phyloP scores from a whole-genome alignment of 441 rosid genomes.

The Croton laevigatus region DNA sequence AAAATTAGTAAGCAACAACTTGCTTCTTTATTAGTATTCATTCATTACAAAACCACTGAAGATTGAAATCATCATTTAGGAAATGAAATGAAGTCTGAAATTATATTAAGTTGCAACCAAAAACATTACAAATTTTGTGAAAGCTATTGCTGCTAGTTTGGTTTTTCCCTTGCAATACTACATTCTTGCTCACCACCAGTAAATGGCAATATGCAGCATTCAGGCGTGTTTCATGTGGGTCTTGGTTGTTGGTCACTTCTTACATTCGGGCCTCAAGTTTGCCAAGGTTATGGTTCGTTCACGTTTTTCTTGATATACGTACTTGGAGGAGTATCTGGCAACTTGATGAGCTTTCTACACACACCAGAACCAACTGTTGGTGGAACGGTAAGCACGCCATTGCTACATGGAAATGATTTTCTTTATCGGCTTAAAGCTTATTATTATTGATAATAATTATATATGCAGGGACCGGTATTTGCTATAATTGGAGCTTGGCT shows the following conservation, averaged over 20 bases:
- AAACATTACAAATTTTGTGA: not conserved
- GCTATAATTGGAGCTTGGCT: constrained; percentile 88
- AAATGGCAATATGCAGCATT: constrained; percentile 53
- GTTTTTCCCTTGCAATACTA: not conserved
- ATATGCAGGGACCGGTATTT: constrained; percentile 69
- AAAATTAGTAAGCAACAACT: not conserved
- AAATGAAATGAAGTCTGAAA: constrained; percentile 1
- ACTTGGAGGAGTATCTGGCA: constrained; percentile 85
- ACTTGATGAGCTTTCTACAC: constrained; percentile 81
- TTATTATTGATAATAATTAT: not conserved
- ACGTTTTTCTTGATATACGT: constrained; percentile 69
- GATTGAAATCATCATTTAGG: not conserved
- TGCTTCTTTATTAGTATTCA: not conserved
- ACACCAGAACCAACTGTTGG: constrained; percentile 81
- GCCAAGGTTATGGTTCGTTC: constrained; percentile 66
- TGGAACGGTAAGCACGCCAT: constrained; percentile 57
- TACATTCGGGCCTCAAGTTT: constrained; percentile 73
- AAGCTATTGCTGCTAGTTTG: not conserved
- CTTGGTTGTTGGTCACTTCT: constrained; percentile 81
- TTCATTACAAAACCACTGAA: not conserved
- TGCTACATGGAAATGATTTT: constrained; percentile 3
- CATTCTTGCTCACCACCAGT: not conserved
- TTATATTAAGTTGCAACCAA: not conserved
- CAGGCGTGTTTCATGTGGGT: constrained; percentile 66
- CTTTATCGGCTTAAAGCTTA: not conserved